A percentile compares a stretch with the other conserved stretches of the same genome.
Evolutionary conservation across 129 eudicot genomes (phyloP).

Genomic region (Heracleum sosnowskyi): DNA sequence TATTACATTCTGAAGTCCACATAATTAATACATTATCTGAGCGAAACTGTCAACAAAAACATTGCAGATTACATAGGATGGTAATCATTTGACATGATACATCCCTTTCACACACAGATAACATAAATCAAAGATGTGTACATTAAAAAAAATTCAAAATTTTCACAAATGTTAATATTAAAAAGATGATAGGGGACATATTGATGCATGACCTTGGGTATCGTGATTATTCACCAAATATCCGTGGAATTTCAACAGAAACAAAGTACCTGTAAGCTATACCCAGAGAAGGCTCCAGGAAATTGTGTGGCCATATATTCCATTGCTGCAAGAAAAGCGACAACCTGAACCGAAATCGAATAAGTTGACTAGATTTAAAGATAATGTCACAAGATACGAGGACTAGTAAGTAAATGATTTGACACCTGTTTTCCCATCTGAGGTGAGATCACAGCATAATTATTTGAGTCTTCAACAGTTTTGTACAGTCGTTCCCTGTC

Average conservation of each 20-base stretch:
- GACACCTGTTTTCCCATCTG: constrained; percentile 97
- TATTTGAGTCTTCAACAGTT: constrained; percentile 65
- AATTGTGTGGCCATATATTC: constrained; percentile 85
- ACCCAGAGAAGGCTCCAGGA: constrained; percentile 92
- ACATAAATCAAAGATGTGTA: not conserved
- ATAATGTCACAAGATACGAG: not conserved
- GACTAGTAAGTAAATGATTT: not conserved
- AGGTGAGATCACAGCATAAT: constrained; percentile 89
- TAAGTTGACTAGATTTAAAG: not conserved
- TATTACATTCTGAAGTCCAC: not conserved
- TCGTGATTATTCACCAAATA: not conserved
- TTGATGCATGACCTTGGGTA: not conserved
- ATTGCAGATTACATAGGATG: not conserved
- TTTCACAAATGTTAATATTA: not conserved
- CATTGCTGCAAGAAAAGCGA: constrained; percentile 93
- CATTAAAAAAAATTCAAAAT: too few species aligned
- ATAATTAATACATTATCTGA: not conserved
- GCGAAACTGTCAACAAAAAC: not conserved
- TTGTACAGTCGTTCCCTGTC: constrained; percentile 70
- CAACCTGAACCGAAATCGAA: constrained; percentile 50
- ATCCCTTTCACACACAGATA: not conserved
- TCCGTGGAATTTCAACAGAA: not conserved
- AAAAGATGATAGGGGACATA: not conserved
- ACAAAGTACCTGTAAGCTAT: constrained; percentile 47
- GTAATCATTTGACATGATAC: not conserved